A percentile compares a stretch with the other conserved stretches of the same genome.
phyloP scores from a whole-genome alignment of 192 early-diverging fungal species.

The Backusella australiensis region DNA sequence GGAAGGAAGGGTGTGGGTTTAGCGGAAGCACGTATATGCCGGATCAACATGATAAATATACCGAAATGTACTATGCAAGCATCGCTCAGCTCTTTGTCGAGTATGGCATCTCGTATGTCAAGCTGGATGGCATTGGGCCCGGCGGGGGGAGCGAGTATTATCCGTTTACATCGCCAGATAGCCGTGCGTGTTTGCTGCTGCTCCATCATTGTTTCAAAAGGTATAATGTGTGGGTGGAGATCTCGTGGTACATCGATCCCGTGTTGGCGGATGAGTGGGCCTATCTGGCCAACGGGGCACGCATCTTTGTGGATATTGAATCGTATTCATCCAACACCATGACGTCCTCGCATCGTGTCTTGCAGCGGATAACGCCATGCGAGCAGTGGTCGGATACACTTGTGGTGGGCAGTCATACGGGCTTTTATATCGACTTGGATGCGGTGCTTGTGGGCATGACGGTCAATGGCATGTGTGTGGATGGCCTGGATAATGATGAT shows the following conservation, averaged over 20 bases:
- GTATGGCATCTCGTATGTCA: constrained; percentile 32
- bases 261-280: constrained; percentile 28
- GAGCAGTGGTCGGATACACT: constrained; percentile 20
- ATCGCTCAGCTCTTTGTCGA: constrained; percentile 27
- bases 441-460: constrained; percentile 32
- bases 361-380: constrained; percentile 23
- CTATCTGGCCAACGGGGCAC: constrained; percentile 21
- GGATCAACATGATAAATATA: constrained; percentile 12
- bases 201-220: constrained; percentile 16
- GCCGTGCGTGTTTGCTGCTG: constrained; percentile 15
- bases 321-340: constrained; percentile 32
- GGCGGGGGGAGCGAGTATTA: constrained; percentile 30
- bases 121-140: constrained; percentile 32
- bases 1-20: constrained; percentile 28
- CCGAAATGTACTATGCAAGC: constrained; percentile 27
- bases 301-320: constrained; percentile 35
- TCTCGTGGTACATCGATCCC: constrained; percentile 35
- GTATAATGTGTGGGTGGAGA: constrained; percentile 32
- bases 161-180: constrained; percentile 28
- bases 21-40: constrained; percentile 27
- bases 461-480: constrained; percentile 23
- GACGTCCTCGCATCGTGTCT: constrained; percentile 27
- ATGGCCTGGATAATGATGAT: constrained; percentile 32
- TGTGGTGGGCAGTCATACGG: constrained; percentile 16
- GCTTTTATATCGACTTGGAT: constrained; percentile 33